Percentiles rank a stretch among this genome's conserved stretches.
phyloP scores from a whole-genome alignment of 2,329 filamentous ascomycete species.

The Paracoccidioides brasiliensis region DNA sequence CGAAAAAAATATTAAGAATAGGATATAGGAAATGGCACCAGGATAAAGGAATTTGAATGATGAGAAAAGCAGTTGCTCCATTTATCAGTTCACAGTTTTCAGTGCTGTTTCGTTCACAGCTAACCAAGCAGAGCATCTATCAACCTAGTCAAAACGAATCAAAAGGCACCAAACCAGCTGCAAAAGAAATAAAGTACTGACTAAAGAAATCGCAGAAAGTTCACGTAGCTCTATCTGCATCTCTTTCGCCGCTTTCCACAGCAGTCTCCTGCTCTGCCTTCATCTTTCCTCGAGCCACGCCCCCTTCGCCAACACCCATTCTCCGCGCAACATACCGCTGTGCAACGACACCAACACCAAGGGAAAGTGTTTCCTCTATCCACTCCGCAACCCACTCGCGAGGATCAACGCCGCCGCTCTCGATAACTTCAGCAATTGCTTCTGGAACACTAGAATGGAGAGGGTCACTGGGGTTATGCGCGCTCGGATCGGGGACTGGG shows the following conservation, averaged over 20 bases:
- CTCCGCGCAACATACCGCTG: conserved; percentile 88
- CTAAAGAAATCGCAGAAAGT: not conserved
- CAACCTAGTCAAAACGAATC: not conserved
- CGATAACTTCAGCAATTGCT: conserved; percentile 75
- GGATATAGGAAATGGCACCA: too few species aligned
- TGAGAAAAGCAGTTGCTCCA: too few species aligned
- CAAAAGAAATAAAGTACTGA: not conserved
- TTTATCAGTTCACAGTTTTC: too few species aligned
- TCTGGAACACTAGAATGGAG: conserved; percentile 43
- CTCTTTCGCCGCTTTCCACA: conserved; percentile 46
- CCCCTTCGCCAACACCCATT: conserved; percentile 91
- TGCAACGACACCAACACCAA: conserved; percentile 73
- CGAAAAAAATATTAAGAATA: too few species aligned
- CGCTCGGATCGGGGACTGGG: conserved; percentile 30
- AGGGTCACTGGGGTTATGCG: conserved; percentile 27
- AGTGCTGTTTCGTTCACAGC: too few species aligned
- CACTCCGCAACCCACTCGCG: conserved; percentile 96
- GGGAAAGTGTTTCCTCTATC: conserved; percentile 73
- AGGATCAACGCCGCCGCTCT: conserved; percentile 65
- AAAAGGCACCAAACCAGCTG: not conserved
- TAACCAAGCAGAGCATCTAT: too few species aligned
- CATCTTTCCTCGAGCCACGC: conserved; percentile 43
- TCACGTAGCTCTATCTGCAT: conserved; percentile 44
- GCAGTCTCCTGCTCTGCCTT: conserved; percentile 40
- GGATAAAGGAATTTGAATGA: too few species aligned